Evolutionary conservation across 352 stramenopile species (phyloP).

Genomic region (Phytophthora hibernalis): DNA sequence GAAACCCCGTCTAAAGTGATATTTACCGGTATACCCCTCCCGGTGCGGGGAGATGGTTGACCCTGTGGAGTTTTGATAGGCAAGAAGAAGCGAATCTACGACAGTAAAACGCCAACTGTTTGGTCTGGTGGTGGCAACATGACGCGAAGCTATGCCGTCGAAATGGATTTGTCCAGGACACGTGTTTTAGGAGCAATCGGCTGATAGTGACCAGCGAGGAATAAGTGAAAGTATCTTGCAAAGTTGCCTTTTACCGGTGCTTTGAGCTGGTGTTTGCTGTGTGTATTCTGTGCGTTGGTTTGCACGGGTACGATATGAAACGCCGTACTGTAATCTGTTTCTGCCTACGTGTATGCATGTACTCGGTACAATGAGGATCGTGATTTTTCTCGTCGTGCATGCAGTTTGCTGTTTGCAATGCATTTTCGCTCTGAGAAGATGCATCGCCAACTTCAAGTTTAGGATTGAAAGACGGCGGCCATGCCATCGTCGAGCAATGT

Average conservation of each 20-base stretch:
- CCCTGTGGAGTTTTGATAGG: too few relatives aligned
- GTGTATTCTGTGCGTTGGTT: too few relatives aligned
- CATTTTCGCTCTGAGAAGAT: background rate
- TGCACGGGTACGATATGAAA: background rate
- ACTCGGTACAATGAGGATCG: background rate
- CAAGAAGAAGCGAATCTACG: slow-evolving; percentile 1
- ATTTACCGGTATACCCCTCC: too few relatives aligned
- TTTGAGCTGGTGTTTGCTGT: background rate
- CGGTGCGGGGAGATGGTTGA: too few relatives aligned
- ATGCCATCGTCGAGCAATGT: background rate
- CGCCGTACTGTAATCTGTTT: too few relatives aligned
- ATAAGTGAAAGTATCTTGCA: background rate
- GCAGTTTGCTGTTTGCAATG: slow-evolving; percentile 2
- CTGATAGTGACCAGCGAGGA: background rate
- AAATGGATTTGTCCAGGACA: slow-evolving; percentile 4
- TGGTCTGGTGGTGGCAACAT: background rate
- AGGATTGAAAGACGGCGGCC: background rate
- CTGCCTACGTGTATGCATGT: too few relatives aligned
- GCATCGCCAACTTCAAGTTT: slow-evolving; percentile 9
- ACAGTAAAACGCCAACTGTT: slow-evolving; percentile 1
- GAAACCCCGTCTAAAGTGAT: background rate
- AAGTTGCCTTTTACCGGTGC: background rate
- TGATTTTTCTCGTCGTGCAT: background rate
- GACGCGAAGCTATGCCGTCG: background rate
- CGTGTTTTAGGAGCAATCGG: slow-evolving; percentile 10